phyloP scores from a whole-genome alignment of 192 early-diverging fungal species.

The Anaeromyces robustus region DNA sequence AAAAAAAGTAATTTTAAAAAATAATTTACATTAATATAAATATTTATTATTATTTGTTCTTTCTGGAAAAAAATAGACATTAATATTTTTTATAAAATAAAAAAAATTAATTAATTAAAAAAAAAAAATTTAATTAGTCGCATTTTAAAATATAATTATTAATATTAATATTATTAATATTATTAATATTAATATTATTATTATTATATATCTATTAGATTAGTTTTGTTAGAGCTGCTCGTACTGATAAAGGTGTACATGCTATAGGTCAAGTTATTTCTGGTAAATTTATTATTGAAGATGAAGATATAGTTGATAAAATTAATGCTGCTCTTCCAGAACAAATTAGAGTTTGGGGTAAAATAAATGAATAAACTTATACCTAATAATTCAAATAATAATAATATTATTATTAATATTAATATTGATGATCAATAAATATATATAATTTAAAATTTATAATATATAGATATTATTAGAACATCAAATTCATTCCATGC shows the following conservation, averaged over 20 bases:
- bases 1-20: conserved; percentile 28
- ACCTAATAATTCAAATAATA: neutral
- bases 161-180: neutral
- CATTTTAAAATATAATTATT: too few species aligned
- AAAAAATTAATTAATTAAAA: neutral
- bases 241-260: conserved; percentile 98
- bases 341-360: conserved; percentile 82
- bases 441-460: conserved; percentile 1
- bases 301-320: conserved; percentile 48
- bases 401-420: neutral
- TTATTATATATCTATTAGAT: conserved; percentile 40
- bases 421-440: neutral
- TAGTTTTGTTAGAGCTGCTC: conserved; percentile 71
- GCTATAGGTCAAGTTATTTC: conserved; percentile 91
- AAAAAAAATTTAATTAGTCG: neutral
- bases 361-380: too few species aligned
- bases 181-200: conserved; percentile 1
- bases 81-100: too few species aligned
- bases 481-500: conserved; percentile 68
- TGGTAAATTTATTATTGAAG: conserved; percentile 69
- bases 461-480: conserved; percentile 37
- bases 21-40: neutral
- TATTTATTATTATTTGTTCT: too few species aligned
- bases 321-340: conserved; percentile 73
- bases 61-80: too few species aligned